phyloP scores from a whole-genome alignment of 164 flowering plant species.

The Aristolochia contorta region DNA sequence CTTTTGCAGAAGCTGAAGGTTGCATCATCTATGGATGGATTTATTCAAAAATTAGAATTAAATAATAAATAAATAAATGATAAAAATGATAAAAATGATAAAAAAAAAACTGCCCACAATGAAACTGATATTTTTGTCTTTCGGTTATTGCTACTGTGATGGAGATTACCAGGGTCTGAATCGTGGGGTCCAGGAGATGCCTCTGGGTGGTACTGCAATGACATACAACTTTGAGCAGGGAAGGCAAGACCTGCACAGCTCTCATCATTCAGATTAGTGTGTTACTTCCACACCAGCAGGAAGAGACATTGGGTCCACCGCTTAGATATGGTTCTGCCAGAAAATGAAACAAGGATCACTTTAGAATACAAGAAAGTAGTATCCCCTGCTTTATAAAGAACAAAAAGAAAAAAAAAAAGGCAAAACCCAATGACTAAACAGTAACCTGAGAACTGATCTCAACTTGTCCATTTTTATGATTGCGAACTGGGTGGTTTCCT shows the following conservation, averaged over 20 bases:
- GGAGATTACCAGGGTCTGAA: conserved; percentile 55
- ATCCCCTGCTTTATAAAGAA: not conserved
- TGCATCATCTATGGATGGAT: not conserved
- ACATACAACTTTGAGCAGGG: conserved; percentile 56
- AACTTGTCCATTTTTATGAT: conserved; percentile 49
- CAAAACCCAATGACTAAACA: not conserved
- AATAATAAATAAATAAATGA: too few relatives aligned
- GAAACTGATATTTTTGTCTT: not conserved
- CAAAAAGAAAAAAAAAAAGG: not conserved
- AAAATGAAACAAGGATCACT: not conserved
- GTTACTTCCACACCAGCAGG: conserved; percentile 84
- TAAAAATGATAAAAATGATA: too few relatives aligned
- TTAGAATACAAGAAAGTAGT: not conserved
- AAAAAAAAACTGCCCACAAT: not conserved
- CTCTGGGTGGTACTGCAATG: conserved; percentile 91
- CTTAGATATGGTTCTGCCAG: conserved; percentile 81
- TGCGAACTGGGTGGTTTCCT: conserved; percentile 87
- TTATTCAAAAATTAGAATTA: too few relatives aligned
- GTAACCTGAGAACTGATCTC: conserved; percentile 88
- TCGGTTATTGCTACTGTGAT: not conserved
- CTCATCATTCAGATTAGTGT: conserved; percentile 75
- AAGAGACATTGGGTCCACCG: conserved; percentile 75
- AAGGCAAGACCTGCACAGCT: conserved; percentile 90
- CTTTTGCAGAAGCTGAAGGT: not conserved
- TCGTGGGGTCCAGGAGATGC: conserved; percentile 96